Evolutionary conservation across 768 basidiomycete species (phyloP), one percentile per base, ranked within the genome.

Genomic region (Pseudohyphozyma bogoriensis): DNA sequence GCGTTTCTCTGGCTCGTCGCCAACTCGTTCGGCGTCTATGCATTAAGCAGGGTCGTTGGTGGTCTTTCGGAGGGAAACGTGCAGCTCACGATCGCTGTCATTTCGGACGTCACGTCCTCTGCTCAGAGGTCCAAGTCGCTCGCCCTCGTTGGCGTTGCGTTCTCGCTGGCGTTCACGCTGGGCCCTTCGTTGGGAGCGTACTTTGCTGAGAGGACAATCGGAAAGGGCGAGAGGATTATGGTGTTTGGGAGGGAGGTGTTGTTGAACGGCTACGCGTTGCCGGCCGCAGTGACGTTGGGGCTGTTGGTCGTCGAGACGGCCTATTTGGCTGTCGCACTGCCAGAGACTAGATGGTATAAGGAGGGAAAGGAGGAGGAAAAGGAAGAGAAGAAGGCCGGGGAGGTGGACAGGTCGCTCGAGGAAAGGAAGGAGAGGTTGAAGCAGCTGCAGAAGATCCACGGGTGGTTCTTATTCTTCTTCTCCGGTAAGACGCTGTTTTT

Each of bases 61-160:
- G 93, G 93, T 5, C 77, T 96, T 12, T 89, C 87, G 69, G 93
- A 99, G 77, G 93, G 93, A 47, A 99, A 99, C 71, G 93, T 97
- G 15, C 93, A 99, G 72, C 78, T 99, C 47, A 86, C 88, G 49
- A 91, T 91, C 69, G 91, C 95, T 7, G 91, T 92, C 68, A 81
- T 99, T 35, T 89, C 90, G 28, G 93, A 97, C 72, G 82, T 96
- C 44, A 87, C 89, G 1, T 80, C 85, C 1, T 80, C 86, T 0
- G 45, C 37, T 29, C 86, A 84, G 50, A 84, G 93, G 26, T 86
- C 89, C 4, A 85, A 81, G 71, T 84, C 87, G 6, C 82, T 99
- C 22, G 87, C 95, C 1, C 81, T 93, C 60, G 85, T 99, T 47
- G 93, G 95, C 18, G 88, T 97, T 49, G 93, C 95, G 0, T 99